Evolutionary conservation across 306 rosid species (phyloP), one percentile per base, ranked within the genome.

Genomic region (Begonia masoniana): DNA sequence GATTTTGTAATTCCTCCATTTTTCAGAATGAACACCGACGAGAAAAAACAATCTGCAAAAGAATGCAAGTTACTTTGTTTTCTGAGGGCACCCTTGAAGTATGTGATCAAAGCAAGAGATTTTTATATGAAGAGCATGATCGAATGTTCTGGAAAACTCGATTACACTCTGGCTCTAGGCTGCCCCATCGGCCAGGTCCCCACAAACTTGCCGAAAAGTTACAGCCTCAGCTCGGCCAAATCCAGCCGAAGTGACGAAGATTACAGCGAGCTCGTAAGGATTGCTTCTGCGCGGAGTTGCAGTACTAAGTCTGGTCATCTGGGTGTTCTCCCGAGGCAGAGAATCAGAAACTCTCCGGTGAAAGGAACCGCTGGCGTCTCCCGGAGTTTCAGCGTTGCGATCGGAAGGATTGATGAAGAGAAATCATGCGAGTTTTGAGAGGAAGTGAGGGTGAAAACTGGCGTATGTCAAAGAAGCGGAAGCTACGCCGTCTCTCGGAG

Each of bases 1-100:
- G 36, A 6, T 26, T 26, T 6, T 6, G 36, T 26, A 0, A 26
- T 6, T 26, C 36, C 36, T 26, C 36, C 36, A 26, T 6, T 26
- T 26, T 26, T 26, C 0, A 49, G 51, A 63, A 26, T 26, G 36
- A 26, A 26, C 36, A 6, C 36, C 36, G 4, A 26, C 36, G 36
- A 26, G 36, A 26, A 26, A 26, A 26, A 26, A 26, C 3, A 26
- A 4, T 6, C 36, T 26, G 36, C 36, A 26, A 26, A 26, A 26
- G 36, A 26, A 26, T 1, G 36, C 36, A 26, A 26, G 3, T 26
- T 26, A 2, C 5, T 26, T 4, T 26, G 36, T 26, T 68, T 54
- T 71, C 36, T 82, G 60, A 82, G 76, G 69, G 72, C 64, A 19
- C 74, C 89, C 4, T 12, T 78, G 4, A 68, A 76, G 61, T 21